phyloP scores from a whole-genome alignment of 345 rosid genomes.

The Anastatica hierochuntica region DNA sequence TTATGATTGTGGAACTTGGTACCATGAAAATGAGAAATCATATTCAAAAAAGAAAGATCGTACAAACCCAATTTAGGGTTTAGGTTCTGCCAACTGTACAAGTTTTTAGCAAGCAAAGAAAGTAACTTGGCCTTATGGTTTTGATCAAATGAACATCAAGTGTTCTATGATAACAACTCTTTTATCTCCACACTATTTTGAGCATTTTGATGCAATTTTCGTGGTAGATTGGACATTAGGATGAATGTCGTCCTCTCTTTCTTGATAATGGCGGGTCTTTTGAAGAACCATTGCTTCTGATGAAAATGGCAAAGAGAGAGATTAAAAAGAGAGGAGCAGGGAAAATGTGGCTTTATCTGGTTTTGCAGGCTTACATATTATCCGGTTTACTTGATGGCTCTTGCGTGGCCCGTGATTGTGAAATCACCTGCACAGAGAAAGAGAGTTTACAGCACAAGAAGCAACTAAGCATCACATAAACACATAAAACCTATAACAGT shows the following conservation, averaged over 20 bases:
- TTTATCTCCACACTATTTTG: not conserved
- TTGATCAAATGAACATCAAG: slow-evolving; percentile 13
- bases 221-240: not conserved
- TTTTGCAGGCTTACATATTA: slow-evolving; percentile 39
- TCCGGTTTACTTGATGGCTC: slow-evolving; percentile 47
- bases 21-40: not conserved
- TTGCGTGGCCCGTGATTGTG: slow-evolving; percentile 31
- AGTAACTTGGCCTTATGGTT: slow-evolving; percentile 5
- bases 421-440: slow-evolving; percentile 36
- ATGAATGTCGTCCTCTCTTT: slow-evolving; percentile 17
- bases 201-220: not conserved
- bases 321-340: not conserved
- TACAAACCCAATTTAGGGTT: slow-evolving; percentile 4
- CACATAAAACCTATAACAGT: not conserved
- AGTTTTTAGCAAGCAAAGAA: slow-evolving; percentile 13
- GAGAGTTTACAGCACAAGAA: not conserved
- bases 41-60: not conserved
- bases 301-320: not conserved
- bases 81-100: slow-evolving; percentile 19
- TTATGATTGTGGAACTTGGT: no score
- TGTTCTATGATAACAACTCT: slow-evolving; percentile 7
- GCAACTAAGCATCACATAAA: slow-evolving; percentile 5
- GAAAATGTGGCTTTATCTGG: not conserved
- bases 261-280: slow-evolving; percentile 18
- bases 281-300: slow-evolving; percentile 24